These are phyloP conservation scores for Solanum pinnatisectum DNA, from an alignment of 257 asterid species.

Conservation along the genomic window DNA sequence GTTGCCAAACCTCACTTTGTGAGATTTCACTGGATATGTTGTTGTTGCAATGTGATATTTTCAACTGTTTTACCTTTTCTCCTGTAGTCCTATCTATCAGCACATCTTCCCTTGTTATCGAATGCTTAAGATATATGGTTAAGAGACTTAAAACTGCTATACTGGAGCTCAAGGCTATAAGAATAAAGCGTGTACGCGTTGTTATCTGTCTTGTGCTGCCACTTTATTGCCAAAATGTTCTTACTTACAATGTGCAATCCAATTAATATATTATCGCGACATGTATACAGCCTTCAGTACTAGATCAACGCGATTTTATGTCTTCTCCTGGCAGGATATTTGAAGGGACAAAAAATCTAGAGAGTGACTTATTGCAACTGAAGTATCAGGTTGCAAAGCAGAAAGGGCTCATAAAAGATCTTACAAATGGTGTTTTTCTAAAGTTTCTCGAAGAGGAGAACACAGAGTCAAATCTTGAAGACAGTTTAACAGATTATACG, in stretches of 20 bases:
- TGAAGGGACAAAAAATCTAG: constrained; percentile 43
- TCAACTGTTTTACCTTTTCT: background rate
- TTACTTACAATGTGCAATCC: background rate
- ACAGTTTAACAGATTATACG: constrained; percentile 9
- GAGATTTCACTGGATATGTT: background rate
- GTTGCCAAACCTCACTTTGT: background rate
- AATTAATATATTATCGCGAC: background rate
- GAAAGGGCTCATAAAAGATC: constrained; percentile 30
- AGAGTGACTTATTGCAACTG: constrained; percentile 38
- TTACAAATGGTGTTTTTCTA: constrained; percentile 12
- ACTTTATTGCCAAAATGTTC: background rate
- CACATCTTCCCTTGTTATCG: background rate
- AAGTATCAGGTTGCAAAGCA: constrained; percentile 42
- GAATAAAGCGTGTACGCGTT: background rate
- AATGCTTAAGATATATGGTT: background rate
- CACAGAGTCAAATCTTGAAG: constrained; percentile 26
- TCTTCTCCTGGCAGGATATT: constrained; percentile 35
- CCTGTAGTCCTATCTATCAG: background rate
- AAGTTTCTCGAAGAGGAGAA: constrained; percentile 29
- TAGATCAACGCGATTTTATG: background rate
- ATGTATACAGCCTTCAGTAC: background rate
- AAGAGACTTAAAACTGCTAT: background rate
- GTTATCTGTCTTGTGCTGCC: background rate
- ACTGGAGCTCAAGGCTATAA: background rate
- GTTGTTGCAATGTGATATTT: background rate